Base-by-base conservation (phyloP, 2,329 filamentous ascomycete species). In the Pseudodiploospora longispora region DNA sequence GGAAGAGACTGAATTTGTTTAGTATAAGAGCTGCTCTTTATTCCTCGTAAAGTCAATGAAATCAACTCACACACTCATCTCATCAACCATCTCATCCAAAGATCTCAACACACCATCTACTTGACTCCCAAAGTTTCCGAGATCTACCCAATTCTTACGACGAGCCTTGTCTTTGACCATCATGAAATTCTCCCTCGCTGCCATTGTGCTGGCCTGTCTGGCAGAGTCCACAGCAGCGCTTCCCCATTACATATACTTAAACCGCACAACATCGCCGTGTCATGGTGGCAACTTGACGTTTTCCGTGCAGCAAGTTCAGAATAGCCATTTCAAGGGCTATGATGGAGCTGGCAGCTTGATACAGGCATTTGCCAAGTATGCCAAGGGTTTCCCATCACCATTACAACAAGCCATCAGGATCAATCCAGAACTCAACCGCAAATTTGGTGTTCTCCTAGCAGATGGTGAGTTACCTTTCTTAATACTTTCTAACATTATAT, bases 321-420 rank as follows among this genome's bases (percentile, higher is more conserved):
- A 72, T 46, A 40, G 48, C 1, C 41, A 49, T 0, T 70, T 61
- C 49, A 47, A 48, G 6, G 56, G 55, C 7, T 61, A 64, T 8
- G 64, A 61, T 47, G 67, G 41, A 38, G 51, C 55, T 0, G 43
- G 52, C 27, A 53, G 57, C 7, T 57, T 62, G 7, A 46, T 61
- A 34, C 54, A 56, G 27, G 63, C 64, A 1, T 62, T 63, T 30
- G 47, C 59, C 43, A 71, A 70, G 50, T 70, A 68, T 44, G 57
- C 58, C 8, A 55, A 55, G 33, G 47, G 50, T 4, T 40, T 67
- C 4, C 60, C 66, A 2, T 38, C 52, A 5, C 37, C 38, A 4
- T 40, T 68, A 9, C 45, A 52, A 30, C 40, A 52, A 5, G 57
- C 59, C 6, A 28, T 60, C 3, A 41, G 54, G 38, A 44, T 39